Conservation (phyloP, 257 asterid species). For the Solanum sejunctum region DNA sequence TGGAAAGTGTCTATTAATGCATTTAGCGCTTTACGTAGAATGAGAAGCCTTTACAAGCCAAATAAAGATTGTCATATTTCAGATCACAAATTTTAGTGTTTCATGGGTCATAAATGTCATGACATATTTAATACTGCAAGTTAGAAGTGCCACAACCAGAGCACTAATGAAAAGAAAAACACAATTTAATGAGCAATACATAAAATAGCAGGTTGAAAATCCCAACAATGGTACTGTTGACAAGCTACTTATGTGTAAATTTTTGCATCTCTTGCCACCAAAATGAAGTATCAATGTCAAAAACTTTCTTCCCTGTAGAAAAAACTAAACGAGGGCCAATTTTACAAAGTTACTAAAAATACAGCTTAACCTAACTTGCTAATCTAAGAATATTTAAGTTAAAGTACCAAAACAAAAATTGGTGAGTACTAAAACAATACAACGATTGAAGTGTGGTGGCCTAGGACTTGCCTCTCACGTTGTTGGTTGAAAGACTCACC, state of each 20-base stretch:
- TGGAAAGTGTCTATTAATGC: not conserved
- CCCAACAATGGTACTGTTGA: not conserved
- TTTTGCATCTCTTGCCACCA: not conserved
- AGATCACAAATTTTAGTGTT: too few relatives aligned
- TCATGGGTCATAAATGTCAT: too few relatives aligned
- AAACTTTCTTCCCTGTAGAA: not conserved
- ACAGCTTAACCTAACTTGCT: not conserved
- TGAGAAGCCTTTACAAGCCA: too few relatives aligned
- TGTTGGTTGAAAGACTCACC: conserved; percentile 25
- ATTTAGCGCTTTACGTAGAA: too few relatives aligned
- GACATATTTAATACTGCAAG: not conserved
- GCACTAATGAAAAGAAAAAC: not conserved
- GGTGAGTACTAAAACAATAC: not conserved
- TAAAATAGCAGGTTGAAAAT: not conserved
- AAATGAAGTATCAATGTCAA: not conserved
- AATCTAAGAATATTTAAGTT: not conserved
- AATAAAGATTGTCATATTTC: too few relatives aligned
- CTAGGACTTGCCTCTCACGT: conserved; percentile 1
- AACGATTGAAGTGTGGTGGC: not conserved
- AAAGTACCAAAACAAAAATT: not conserved
- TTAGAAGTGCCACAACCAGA: not conserved
- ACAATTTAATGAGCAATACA: not conserved
- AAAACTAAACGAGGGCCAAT: not conserved
- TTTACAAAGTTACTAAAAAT: not conserved
- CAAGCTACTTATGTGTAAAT: not conserved